Percentiles rank a stretch among this genome's conserved stretches.
Conservation (phyloP, 2,329 filamentous ascomycete species). For the Penicillium sp. region DNA sequence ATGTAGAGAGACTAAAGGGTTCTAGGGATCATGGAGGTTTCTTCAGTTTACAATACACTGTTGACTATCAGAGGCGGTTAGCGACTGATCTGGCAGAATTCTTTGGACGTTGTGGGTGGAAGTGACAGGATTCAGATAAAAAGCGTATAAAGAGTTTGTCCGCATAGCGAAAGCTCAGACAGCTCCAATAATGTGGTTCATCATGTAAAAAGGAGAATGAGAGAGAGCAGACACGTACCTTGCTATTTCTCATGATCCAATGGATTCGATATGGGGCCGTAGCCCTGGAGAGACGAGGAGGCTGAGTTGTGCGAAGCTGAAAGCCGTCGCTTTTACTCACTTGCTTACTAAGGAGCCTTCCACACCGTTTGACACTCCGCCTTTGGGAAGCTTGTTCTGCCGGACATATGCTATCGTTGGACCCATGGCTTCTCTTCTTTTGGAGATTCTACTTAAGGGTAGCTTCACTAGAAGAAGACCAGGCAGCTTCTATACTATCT, state of each 20-base stretch:
- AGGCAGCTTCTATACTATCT: not conserved
- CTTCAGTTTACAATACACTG: constrained; percentile 37
- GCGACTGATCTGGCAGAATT: constrained; percentile 13
- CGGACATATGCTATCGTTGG: not conserved
- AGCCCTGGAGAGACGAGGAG: constrained; percentile 29
- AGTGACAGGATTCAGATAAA: constrained; percentile 24
- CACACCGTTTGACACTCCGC: not conserved
- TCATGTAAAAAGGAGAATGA: constrained; percentile 44
- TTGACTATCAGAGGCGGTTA: constrained; percentile 31
- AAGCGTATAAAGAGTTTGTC: constrained; percentile 63
- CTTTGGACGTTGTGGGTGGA: constrained; percentile 7
- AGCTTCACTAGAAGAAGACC: too few relatives aligned
- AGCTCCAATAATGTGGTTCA: constrained; percentile 74
- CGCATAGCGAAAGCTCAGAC: constrained; percentile 65
- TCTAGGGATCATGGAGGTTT: constrained; percentile 36
- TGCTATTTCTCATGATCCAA: constrained; percentile 33
- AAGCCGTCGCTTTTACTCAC: constrained; percentile 14
- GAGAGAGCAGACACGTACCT: constrained; percentile 28
- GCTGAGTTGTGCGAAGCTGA: constrained; percentile 6
- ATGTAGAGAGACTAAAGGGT: constrained; percentile 9
- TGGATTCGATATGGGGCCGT: constrained; percentile 28
- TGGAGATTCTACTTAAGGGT: too few relatives aligned
- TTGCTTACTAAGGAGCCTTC: not conserved
- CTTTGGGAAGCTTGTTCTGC: not conserved
- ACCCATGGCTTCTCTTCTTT: not conserved